Percentiles rank a stretch among this genome's conserved stretches.
Evolutionary conservation across 2,329 filamentous ascomycete genomes (phyloP).

Genomic region (Talaromyces sp.): DNA sequence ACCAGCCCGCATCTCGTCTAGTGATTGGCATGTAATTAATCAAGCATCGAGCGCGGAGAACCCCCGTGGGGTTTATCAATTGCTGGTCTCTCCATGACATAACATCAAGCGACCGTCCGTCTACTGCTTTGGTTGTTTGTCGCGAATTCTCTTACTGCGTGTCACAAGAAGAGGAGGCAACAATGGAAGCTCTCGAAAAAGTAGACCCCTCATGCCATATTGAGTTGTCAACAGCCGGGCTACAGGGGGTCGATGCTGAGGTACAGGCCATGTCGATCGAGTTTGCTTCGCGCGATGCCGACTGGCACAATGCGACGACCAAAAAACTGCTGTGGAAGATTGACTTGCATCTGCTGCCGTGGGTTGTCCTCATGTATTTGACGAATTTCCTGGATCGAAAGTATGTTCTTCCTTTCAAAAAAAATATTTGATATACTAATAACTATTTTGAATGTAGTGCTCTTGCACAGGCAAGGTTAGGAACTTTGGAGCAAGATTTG

Average conservation of each 20-base stretch:
- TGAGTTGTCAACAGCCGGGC: neutral
- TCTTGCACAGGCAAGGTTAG: neutral
- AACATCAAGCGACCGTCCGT: neutral
- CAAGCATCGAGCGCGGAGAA: neutral
- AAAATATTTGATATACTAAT: neutral
- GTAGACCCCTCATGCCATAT: neutral
- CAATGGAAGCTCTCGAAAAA: neutral
- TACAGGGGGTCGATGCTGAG: neutral
- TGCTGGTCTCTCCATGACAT: neutral
- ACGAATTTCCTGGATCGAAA: neutral
- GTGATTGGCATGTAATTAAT: neutral
- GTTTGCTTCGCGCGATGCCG: neutral
- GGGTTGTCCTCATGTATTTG: neutral
- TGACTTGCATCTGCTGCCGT: neutral
- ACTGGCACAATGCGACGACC: neutral
- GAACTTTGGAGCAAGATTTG: constrained; percentile 54
- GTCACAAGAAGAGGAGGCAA: neutral
- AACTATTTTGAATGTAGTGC: neutral
- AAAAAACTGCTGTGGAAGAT: neutral
- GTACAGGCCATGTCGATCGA: neutral
- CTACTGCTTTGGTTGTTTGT: neutral
- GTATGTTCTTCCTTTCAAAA: neutral
- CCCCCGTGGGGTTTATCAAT: neutral
- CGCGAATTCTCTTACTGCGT: neutral
- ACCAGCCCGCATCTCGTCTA: too few relatives aligned